Evolutionary conservation across 106 monocot species (phyloP), one percentile per base, ranked within the genome.

Genomic region (Dendrobium huoshanense): DNA sequence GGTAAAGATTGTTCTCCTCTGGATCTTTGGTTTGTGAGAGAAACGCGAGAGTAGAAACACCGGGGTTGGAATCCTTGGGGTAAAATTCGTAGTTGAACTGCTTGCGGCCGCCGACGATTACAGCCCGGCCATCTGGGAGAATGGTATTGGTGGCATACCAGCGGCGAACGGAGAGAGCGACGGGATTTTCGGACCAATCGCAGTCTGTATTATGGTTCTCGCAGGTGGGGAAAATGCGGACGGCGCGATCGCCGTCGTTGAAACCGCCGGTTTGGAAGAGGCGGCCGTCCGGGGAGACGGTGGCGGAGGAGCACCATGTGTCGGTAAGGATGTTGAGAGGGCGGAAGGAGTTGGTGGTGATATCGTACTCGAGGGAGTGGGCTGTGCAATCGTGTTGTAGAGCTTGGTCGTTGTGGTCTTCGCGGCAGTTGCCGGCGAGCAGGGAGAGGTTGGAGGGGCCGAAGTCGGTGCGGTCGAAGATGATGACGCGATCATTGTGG

Each of bases 121-220:
- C 55, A 29, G 82, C 56, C 0, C 84, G 45, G 33, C 90, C 89
- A 22, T 92, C 83, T 19, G 89, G 90, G 37, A 92, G 85, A 55
- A 92, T 86, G 19, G 90, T 86, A 74, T 90, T 86, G 79, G 90
- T 85, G 37, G 92, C 88, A 51, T 92, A 92, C 92, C 92, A 92
- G 24, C 92, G 84, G 19, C 83, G 85, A 29, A 80, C 77, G 0
- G 80, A 40, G 49, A 92, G 92, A 18, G 42, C 79, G 6, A 48
- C 1, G 10, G 72, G 78, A 72, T 18, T 33, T 77, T 92, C 92
- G 0, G 17, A 20, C 92, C 92, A 92, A 75, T 88, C 88, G 56
- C 86, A 88, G 68, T n/a, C 15, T 42, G 18, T 11, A 29, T 15
- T 51, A 13, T 2, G 13, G 15, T 56, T 73, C 18, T 18, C 20